phyloP scores from a whole-genome alignment of 139 green algal genomes.

The Desmodesmus armatus region DNA sequence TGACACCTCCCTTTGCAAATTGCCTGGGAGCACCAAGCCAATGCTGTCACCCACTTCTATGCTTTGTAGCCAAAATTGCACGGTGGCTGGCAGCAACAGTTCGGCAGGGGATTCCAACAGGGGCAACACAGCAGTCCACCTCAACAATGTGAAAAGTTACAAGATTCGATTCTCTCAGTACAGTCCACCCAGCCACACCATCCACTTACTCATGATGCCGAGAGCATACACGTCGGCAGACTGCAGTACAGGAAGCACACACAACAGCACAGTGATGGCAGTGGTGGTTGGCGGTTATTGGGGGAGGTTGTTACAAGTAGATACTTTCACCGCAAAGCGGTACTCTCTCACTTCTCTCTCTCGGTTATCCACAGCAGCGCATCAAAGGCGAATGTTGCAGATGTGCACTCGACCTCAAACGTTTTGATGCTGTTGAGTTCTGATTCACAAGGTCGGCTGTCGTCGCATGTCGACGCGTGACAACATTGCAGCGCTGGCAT shows the following conservation, averaged over 20 bases:
- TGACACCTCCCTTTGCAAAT: too few species aligned
- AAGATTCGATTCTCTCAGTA: constrained; percentile 4
- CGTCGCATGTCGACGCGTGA: background rate
- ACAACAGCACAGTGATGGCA: too few species aligned
- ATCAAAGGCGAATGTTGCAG: too few species aligned
- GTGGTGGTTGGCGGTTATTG: too few species aligned
- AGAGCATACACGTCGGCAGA: background rate
- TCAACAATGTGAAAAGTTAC: background rate
- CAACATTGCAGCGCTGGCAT: background rate
- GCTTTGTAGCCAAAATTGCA: background rate
- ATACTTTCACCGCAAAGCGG: too few species aligned
- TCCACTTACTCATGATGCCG: constrained; percentile 53
- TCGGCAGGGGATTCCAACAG: too few species aligned
- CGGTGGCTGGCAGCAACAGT: constrained; percentile 1
- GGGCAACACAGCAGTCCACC: too few species aligned
- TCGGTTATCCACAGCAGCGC: too few species aligned
- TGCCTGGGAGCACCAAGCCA: background rate
- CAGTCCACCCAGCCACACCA: constrained; percentile 54
- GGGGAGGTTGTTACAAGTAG: too few species aligned
- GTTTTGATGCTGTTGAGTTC: background rate
- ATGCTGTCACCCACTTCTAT: background rate
- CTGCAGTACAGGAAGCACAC: background rate
- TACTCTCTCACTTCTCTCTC: too few species aligned
- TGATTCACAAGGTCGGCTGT: background rate
- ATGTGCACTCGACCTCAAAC: too few species aligned